phyloP scores from a whole-genome alignment of 441 rosid genomes.

The Melianthus villosus region DNA sequence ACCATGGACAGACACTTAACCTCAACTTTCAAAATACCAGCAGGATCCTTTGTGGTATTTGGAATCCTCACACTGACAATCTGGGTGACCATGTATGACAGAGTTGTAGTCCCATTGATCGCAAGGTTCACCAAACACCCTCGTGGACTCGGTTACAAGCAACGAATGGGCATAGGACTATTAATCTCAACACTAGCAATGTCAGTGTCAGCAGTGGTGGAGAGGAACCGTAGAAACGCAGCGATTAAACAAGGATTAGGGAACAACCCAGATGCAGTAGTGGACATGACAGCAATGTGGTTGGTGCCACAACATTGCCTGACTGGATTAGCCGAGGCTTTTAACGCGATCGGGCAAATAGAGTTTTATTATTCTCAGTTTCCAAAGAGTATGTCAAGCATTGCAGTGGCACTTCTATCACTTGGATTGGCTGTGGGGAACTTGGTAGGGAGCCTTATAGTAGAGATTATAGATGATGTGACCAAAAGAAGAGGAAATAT shows the following conservation, averaged over 20 bases:
- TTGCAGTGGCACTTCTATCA: constrained; percentile 47
- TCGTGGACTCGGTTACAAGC: constrained; percentile 35
- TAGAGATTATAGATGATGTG: constrained; percentile 22
- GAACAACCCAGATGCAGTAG: constrained; percentile 28
- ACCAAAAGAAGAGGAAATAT: constrained; percentile 34
- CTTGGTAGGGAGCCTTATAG: constrained; percentile 41
- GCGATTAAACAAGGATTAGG: constrained; percentile 41
- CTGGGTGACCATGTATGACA: constrained; percentile 62
- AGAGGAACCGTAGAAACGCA: constrained; percentile 35
- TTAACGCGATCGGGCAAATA: constrained; percentile 60
- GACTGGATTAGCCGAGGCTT: constrained; percentile 62
- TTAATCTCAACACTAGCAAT: constrained; percentile 43
- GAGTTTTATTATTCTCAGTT: constrained; percentile 77
- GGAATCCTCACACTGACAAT: constrained; percentile 30
- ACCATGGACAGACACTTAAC: constrained; percentile 57
- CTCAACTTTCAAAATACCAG: constrained; percentile 54
- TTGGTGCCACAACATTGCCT: constrained; percentile 56
- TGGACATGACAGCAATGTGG: constrained; percentile 70
- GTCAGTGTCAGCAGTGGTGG: constrained; percentile 49
- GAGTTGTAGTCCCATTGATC: constrained; percentile 50
- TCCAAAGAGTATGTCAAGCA: constrained; percentile 77
- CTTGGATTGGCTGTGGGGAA: constrained; percentile 66
- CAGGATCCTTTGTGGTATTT: constrained; percentile 56
- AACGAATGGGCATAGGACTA: constrained; percentile 72
- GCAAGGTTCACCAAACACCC: constrained; percentile 50